Base-by-base conservation (phyloP, 1,284 basidiomycete species). In the Earliella scabrosa region DNA sequence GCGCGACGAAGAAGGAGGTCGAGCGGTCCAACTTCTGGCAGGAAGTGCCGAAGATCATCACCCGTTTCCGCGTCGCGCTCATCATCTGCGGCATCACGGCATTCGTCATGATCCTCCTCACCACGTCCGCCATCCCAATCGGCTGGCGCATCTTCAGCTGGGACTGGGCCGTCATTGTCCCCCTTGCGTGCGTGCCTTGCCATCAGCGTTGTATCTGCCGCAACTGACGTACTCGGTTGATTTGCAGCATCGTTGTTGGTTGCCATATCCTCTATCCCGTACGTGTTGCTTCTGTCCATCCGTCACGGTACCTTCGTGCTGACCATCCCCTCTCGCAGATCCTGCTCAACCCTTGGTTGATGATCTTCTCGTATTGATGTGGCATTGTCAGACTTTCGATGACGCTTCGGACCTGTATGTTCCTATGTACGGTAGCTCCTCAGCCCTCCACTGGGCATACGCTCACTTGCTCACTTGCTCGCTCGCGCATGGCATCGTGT, bases 21-120 rank as follows among this genome's bases (percentile, higher is more conserved):
- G 86, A 91, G 71, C 79, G 84, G 50, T 90, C 86, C 14, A 93
- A 94, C 71, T 94, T 95, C 77, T 95, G 92, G 83, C 82, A 88
- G 50, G 93, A 95, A 71, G 86, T 93, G 8, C 93, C 93, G 0
- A 83, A 81, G 58, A 94, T 94, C 69, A 75, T 87, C 68, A 85
- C 87, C 63, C 82, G 89, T 14, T 91, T 92, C 75, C 85, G 88
- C 72, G 66, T 86, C 21, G 77, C 85, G 41, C 77, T 95, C 56
- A 55, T 83, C 24, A 59, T 92, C n/a, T n/a, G n/a, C 38, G 86
- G 77, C 50, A 63, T 81, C 47, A 20, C 80, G 27, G 79, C 29
- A 31, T 7, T 74, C 2, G 74, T 68, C 48, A 85, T 91, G 75
- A 70, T 82, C 49, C 68, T 91, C 29, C 68, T 92, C 29, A 75